Percentiles rank a stretch among this genome's conserved stretches.
Evolutionary conservation across 2,329 filamentous ascomycete genomes (phyloP).

Genomic region (Cadophora malorum): DNA sequence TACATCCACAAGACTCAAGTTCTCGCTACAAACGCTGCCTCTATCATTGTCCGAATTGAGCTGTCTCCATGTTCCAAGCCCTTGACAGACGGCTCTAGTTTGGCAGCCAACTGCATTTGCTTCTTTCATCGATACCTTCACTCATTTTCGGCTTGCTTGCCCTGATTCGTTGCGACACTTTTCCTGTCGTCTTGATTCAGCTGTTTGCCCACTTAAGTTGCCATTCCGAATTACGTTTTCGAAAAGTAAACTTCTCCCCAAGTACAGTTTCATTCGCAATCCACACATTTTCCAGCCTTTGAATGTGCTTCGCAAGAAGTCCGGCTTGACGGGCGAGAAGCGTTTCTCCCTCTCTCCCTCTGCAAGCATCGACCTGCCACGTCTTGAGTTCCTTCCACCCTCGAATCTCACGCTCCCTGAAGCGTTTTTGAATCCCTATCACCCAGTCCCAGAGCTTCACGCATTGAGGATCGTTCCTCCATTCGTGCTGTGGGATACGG

Average conservation of each 20-base stretch:
- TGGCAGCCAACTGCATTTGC: neutral
- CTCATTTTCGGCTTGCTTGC: neutral
- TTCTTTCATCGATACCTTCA: neutral
- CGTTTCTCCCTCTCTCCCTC: neutral
- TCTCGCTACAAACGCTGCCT: neutral
- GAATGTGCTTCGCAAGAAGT: neutral
- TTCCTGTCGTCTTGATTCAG: neutral
- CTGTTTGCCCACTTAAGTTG: neutral
- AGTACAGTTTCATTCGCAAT: neutral
- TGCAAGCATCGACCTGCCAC: neutral
- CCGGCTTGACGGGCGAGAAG: neutral
- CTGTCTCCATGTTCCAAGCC: too few species aligned
- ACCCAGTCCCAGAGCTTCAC: neutral
- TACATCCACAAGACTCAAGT: neutral
- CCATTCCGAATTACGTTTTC: neutral
- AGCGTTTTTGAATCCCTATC: neutral
- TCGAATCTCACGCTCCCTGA: neutral
- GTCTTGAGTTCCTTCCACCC: neutral
- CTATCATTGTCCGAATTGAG: neutral
- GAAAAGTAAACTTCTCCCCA: neutral
- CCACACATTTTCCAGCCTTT: neutral
- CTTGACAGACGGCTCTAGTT: too few species aligned
- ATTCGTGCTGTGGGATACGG: neutral
- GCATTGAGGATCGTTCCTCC: neutral
- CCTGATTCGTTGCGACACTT: neutral